These are phyloP conservation scores for Coniophora puteana DNA, from an alignment of 1,284 basidiomycete species.

Conservation along the genomic window DNA sequence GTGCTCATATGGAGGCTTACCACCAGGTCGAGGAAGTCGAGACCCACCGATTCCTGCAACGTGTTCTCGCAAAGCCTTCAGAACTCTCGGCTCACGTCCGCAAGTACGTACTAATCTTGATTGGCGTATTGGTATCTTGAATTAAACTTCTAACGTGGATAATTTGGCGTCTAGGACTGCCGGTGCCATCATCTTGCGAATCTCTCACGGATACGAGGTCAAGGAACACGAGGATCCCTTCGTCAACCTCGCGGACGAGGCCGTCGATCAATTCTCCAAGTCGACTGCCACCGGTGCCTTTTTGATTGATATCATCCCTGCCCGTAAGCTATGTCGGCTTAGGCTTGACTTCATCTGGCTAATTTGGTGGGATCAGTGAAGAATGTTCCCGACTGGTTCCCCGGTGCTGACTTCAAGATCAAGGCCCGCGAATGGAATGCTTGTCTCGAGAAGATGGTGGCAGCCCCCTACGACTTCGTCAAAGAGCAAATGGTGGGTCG, in stretches of 20 bases:
- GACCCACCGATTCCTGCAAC: conserved; percentile 51
- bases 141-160: background rate
- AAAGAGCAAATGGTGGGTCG: conserved; percentile 55
- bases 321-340: conserved; percentile 32
- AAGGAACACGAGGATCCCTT: conserved; percentile 55
- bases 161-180: conserved; percentile 37
- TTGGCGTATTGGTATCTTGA: background rate
- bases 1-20: conserved; percentile 45
- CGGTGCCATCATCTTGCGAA: conserved; percentile 55
- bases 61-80: conserved; percentile 50
- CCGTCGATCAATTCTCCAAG: conserved; percentile 55
- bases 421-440: conserved; percentile 47
- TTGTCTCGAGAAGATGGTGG: conserved; percentile 49
- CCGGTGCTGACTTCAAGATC: conserved; percentile 56
- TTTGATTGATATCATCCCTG: conserved; percentile 55
- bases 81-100: conserved; percentile 53
- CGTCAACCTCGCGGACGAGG: conserved; percentile 51
- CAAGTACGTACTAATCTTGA: conserved; percentile 47
- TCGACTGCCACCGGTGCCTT: conserved; percentile 56
- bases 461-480: conserved; percentile 52
- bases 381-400: conserved; percentile 60
- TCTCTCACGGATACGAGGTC: conserved; percentile 61
- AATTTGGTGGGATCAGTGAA: conserved; percentile 40
- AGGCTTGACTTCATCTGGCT: conserved; percentile 1
- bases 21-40: conserved; percentile 47